Evolutionary conservation across 768 basidiomycete genomes (phyloP).

Genomic region (Coprinellus micaceus): DNA sequence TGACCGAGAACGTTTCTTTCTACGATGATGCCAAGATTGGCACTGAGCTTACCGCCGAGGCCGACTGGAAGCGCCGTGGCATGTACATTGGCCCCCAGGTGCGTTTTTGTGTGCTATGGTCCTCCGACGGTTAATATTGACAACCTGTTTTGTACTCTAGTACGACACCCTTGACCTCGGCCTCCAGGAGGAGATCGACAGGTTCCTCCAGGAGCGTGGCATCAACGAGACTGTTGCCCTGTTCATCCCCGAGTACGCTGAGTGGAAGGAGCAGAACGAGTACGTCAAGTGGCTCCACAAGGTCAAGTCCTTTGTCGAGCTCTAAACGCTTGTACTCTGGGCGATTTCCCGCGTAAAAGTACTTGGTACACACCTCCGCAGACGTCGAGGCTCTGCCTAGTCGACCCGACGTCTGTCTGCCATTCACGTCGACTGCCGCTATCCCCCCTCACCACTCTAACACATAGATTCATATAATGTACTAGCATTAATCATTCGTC

Average conservation of each 20-base stretch:
- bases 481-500: too few species aligned
- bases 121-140: slow-evolving; percentile 43
- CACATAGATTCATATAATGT: too few species aligned
- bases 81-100: slow-evolving; percentile 91
- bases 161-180: slow-evolving; percentile 86
- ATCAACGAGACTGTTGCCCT: slow-evolving; percentile 76
- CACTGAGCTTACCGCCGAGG: slow-evolving; percentile 77
- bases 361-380: not conserved
- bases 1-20: slow-evolving; percentile 87
- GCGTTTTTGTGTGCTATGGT: slow-evolving; percentile 13
- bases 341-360: not conserved
- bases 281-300: slow-evolving; percentile 86
- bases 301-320: slow-evolving; percentile 80
- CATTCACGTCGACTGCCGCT: not conserved
- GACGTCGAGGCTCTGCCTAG: not conserved
- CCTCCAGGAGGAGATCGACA: slow-evolving; percentile 90
- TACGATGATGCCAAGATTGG: slow-evolving; percentile 72
- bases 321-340: slow-evolving; percentile 24
- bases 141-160: slow-evolving; percentile 27
- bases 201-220: slow-evolving; percentile 86
- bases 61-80: slow-evolving; percentile 90
- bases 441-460: too few species aligned
- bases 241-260: slow-evolving; percentile 87
- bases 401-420: not conserved
- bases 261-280: slow-evolving; percentile 94